Evolutionary conservation across 2,329 filamentous ascomycete species (phyloP), one percentile per base, ranked within the genome.

Genomic region (Byssothecium circinans): DNA sequence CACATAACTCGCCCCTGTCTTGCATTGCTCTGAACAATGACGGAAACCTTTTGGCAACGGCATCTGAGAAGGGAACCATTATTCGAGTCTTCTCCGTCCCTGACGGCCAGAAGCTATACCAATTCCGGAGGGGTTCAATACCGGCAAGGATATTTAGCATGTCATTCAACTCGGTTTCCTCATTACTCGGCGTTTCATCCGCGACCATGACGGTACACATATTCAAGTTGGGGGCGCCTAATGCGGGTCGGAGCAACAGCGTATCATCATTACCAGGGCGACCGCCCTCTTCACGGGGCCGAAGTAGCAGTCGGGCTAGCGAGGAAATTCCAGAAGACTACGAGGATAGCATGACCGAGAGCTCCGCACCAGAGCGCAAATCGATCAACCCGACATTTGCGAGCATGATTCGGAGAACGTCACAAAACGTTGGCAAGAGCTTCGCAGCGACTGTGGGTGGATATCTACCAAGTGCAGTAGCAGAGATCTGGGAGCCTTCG

Each of bases 81-180:
- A 95, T 99, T 55, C 86, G 94, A 14, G 91, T 99, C 43, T 99
- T 99, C 72, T 90, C 89, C 1, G 84, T 99, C 1, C 94, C 94
- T 2, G 84, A 86, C 54, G 94, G 89, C 10, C 86, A 92, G 64
- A 99, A 97, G 71, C 80, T 99, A 15, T 97, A 91, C 70, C 92
- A 99, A 68, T 99, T 99, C 74, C 84, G 94, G 50, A 85, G 94
- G 55, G 94, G 94, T 35, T 96, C 92, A 2, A 96, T 96, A 72
- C 94, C 94, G 0, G 91, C 91, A 1, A 87, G 89, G 33, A 99
- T 99, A 60, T 96, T 91, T 75, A 95, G 91, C 81, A 96, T 99
- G 91, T 95, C 91, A 1, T 99, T 99, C 75, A 99, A 99, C 71
- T 85, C 91, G 41, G 91, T 88, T 49, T 95, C 91, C 2, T 96